Percentiles rank a stretch among this genome's conserved stretches.
phyloP scores from a whole-genome alignment of 2,329 filamentous ascomycete genomes.

The Blumeria hordei region DNA sequence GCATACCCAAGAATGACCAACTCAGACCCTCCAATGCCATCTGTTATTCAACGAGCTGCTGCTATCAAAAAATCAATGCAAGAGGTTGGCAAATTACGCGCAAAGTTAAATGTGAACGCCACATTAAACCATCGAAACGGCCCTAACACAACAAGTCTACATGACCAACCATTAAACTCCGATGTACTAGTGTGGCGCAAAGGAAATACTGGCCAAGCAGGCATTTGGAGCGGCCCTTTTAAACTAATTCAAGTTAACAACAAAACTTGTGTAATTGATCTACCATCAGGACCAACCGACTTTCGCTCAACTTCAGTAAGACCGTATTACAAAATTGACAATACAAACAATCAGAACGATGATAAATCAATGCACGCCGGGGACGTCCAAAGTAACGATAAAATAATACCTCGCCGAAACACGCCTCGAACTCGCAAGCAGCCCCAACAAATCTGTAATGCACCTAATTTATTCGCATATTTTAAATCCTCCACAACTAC shows the following conservation, averaged over 20 bases:
- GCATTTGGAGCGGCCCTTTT: not conserved
- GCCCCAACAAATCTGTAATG: not conserved
- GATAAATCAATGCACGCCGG: no score
- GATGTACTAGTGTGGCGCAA: not conserved
- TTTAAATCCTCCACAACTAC: no score
- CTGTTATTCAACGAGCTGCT: not conserved
- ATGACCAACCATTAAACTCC: not conserved
- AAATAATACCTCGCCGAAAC: not conserved
- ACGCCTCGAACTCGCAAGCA: not conserved
- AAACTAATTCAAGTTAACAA: no score
- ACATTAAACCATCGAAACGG: no score
- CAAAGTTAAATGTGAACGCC: no score
- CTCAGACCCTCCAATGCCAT: not conserved
- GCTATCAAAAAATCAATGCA: not conserved
- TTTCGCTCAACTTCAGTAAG: not conserved
- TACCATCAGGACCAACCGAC: not conserved
- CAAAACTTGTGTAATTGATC: no score
- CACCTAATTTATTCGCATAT: no score
- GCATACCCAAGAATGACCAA: not conserved
- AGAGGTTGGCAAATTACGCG: not conserved
- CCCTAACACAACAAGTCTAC: not conserved
- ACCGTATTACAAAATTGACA: not conserved
- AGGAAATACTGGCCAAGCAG: not conserved
- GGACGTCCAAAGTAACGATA: no score
- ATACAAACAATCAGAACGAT: no score